A percentile compares a stretch with the other conserved stretches of the same genome.
Evolutionary conservation across 352 stramenopile species (phyloP).

Genomic region (Globisporangium acanthophoron): DNA sequence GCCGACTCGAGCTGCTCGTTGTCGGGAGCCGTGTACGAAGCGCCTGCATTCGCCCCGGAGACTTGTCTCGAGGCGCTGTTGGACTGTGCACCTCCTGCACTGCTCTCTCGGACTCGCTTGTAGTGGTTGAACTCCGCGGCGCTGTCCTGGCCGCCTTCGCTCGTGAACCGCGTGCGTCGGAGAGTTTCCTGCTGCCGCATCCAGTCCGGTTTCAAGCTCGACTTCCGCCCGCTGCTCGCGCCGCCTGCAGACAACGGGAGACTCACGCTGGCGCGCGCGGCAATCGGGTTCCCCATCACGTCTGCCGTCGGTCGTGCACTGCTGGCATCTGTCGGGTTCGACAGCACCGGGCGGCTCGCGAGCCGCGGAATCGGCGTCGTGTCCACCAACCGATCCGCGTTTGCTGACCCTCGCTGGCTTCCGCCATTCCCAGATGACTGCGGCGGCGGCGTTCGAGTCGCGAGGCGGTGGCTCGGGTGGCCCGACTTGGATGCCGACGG

Average conservation of each 20-base stretch:
- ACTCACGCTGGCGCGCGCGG: slow-evolving; percentile 4
- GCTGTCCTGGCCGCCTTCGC: slow-evolving; percentile 31
- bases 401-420: no score
- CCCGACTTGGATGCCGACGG: slow-evolving; percentile 7
- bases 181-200: slow-evolving; percentile 59
- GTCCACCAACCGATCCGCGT: slow-evolving; percentile 14
- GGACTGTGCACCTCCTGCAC: neutral
- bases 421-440: slow-evolving; percentile 10
- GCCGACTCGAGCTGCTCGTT: slow-evolving; percentile 33
- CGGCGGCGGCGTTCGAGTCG: slow-evolving; percentile 4
- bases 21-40: neutral
- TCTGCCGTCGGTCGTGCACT: neutral
- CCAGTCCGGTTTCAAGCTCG: slow-evolving; percentile 67
- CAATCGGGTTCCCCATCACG: slow-evolving; percentile 6
- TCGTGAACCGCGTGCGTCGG: slow-evolving; percentile 55
- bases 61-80: neutral
- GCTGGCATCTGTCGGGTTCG: neutral
- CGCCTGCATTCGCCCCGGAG: neutral
- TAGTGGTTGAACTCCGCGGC: slow-evolving; percentile 49
- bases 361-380: slow-evolving; percentile 23
- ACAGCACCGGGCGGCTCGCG: slow-evolving; percentile 8
- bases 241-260: slow-evolving; percentile 8
- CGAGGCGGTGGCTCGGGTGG: slow-evolving; percentile 13
- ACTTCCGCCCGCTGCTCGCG: slow-evolving; percentile 6
- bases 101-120: slow-evolving; percentile 13